These are phyloP conservation scores for Candida awuae DNA, from an alignment of 805 yeast species.

Conservation along the genomic window DNA sequence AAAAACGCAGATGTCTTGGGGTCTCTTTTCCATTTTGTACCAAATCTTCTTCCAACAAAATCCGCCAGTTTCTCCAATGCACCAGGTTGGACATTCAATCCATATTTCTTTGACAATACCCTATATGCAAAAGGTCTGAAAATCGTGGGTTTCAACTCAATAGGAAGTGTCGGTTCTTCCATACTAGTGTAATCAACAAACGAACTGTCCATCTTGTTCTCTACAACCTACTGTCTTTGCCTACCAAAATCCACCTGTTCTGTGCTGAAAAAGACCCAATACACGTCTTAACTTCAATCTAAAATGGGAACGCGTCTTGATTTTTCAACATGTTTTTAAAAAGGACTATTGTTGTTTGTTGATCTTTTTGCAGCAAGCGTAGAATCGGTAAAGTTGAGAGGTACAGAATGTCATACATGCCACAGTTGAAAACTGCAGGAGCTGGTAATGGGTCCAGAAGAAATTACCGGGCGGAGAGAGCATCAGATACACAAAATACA, in stretches of 20 bases:
- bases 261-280: background rate
- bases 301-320: too few species aligned
- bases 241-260: too few species aligned
- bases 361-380: too few species aligned
- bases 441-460: background rate
- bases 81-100: conserved; percentile 79
- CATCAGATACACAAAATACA: background rate
- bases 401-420: conserved; percentile 6
- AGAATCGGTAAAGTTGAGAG: too few species aligned
- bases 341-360: too few species aligned
- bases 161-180: conserved; percentile 50
- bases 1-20: conserved; percentile 51
- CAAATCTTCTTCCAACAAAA: conserved; percentile 68
- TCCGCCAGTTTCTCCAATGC: conserved; percentile 70
- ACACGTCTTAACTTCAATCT: too few species aligned
- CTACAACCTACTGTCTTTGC: background rate
- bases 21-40: conserved; percentile 73
- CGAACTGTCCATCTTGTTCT: conserved; percentile 10
- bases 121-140: conserved; percentile 89
- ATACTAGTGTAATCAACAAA: conserved; percentile 12
- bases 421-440: conserved; percentile 2
- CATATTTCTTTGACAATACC: conserved; percentile 83
- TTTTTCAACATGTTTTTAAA: too few species aligned
- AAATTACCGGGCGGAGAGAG: background rate
- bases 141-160: conserved; percentile 69